These are phyloP conservation scores for Dictyostelium firmibasis DNA, from an alignment of 78 protist species.

Conservation along the genomic window DNA sequence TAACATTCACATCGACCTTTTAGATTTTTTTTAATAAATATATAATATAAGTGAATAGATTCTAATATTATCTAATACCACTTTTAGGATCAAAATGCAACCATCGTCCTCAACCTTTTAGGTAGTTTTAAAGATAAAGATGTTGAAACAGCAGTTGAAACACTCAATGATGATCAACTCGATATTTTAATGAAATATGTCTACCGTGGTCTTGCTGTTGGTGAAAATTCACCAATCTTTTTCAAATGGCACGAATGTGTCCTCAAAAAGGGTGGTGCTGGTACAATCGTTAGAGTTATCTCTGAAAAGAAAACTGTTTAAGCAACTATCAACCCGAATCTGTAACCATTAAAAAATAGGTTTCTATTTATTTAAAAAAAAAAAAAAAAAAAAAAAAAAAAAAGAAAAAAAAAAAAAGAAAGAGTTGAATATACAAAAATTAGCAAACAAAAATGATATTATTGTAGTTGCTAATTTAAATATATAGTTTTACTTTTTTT, in stretches of 20 bases:
- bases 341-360: background rate
- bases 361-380: background rate
- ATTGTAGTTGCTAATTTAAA: too few relatives aligned
- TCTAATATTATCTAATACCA: background rate
- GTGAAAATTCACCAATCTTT: constrained; percentile 63
- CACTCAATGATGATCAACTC: constrained; percentile 78
- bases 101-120: constrained; percentile 43
- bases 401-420: background rate
- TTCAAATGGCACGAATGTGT: constrained; percentile 87
- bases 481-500: background rate
- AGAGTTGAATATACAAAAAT: too few relatives aligned
- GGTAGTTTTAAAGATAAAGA: constrained; percentile 73
- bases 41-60: too few relatives aligned
- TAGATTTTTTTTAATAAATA: background rate
- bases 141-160: constrained; percentile 48
- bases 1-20: too few relatives aligned
- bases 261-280: constrained; percentile 82
- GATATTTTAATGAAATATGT: constrained; percentile 85
- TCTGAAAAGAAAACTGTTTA: constrained; percentile 78
- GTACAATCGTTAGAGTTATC: constrained; percentile 78
- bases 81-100: constrained; percentile 59
- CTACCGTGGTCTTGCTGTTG: constrained; percentile 74
- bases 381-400: background rate
- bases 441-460: too few relatives aligned
- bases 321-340: background rate